Base-by-base conservation (phyloP, 768 basidiomycete genomes). In the Calocera viscosa region DNA sequence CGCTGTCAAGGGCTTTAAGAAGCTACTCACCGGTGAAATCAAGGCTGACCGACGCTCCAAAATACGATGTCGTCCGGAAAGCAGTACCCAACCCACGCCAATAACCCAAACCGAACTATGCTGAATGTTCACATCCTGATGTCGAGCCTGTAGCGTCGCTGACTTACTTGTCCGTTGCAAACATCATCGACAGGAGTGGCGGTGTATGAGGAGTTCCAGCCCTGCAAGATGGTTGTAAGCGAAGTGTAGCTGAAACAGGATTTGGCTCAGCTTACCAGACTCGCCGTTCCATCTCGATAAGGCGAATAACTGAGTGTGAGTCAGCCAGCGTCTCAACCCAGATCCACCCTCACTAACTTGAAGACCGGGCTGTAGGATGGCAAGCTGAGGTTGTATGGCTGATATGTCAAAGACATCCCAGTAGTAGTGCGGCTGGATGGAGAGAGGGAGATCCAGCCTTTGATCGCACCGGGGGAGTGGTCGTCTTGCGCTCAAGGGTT, bases 141-240 rank as follows among this genome's bases (percentile, higher is more conserved):
- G n/a, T n/a, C n/a, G n/a, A n/a, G n/a, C n/a, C n/a, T n/a, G n/a
- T n/a, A n/a, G n/a, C n/a, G n/a, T n/a, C n/a, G n/a, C n/a, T n/a
- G n/a, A n/a, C n/a, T n/a, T n/a, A n/a, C n/a, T n/a, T n/a, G 10
- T 14, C 22, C 49, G 22, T 8, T 24, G 22, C 10, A 49, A n/a
- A n/a, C n/a, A n/a, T n/a, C n/a, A n/a, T n/a, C n/a, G 30, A 60
- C 53, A 16, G 53, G 5, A 19, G 14, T 28, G 30, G 14, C 30
- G 10, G 53, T 60, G 53, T 60, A 60, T 11, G 53, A 60, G 10
- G 53, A 60, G 19, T 60, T 60, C 53, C 53, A 60, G 2, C 53
- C 53, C 53, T 60, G 26, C 30, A 11, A n/a, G n/a, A n/a, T n/a
- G n/a, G n/a, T n/a, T n/a, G n/a, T n/a, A n/a, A n/a, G n/a, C n/a